These are phyloP conservation scores for Colletotrichum orbiculare DNA, from an alignment of 2,329 filamentous ascomycete species.

Conservation along the genomic window DNA sequence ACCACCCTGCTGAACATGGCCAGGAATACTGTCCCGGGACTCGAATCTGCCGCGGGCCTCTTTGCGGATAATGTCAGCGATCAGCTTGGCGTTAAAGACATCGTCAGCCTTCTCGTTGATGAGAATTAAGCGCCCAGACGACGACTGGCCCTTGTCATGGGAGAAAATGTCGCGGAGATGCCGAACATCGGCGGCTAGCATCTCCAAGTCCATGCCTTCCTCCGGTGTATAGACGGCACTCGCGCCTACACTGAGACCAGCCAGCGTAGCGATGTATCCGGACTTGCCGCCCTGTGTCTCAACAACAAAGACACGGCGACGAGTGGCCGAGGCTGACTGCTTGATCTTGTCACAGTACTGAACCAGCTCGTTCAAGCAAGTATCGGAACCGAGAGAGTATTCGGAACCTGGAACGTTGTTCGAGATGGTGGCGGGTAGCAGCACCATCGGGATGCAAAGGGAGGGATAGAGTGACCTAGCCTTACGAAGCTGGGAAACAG, in stretches of 20 bases:
- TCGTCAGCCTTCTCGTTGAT: conserved; percentile 93
- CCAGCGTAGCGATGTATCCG: conserved; percentile 92
- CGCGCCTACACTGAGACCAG: conserved; percentile 91
- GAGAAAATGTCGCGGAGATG: conserved; percentile 88
- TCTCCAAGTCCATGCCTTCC: conserved; percentile 92
- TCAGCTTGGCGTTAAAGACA: conserved; percentile 91
- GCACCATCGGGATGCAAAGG: conserved; percentile 90
- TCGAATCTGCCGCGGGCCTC: conserved; percentile 94
- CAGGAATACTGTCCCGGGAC: conserved; percentile 88
- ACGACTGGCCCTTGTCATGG: conserved; percentile 86
- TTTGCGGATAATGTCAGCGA: conserved; percentile 94
- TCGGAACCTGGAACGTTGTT: conserved; percentile 99
- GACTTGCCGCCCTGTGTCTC: conserved; percentile 97
- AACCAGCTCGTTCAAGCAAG: conserved; percentile 94
- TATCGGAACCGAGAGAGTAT: conserved; percentile 96
- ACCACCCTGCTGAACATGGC: conserved; percentile 94
- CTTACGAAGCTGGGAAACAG: conserved; percentile 86
- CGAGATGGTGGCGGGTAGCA: conserved; percentile 95
- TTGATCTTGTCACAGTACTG: conserved; percentile 97
- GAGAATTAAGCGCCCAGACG: conserved; percentile 94
- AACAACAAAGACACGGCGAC: conserved; percentile 94
- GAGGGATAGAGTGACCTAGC: conserved; percentile 82
- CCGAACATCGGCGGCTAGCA: conserved; percentile 90
- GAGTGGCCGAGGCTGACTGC: conserved; percentile 93
- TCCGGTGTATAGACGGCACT: conserved; percentile 96